Evolutionary conservation across 257 asterid species (phyloP).

Genomic region (Eustoma russellianum): DNA sequence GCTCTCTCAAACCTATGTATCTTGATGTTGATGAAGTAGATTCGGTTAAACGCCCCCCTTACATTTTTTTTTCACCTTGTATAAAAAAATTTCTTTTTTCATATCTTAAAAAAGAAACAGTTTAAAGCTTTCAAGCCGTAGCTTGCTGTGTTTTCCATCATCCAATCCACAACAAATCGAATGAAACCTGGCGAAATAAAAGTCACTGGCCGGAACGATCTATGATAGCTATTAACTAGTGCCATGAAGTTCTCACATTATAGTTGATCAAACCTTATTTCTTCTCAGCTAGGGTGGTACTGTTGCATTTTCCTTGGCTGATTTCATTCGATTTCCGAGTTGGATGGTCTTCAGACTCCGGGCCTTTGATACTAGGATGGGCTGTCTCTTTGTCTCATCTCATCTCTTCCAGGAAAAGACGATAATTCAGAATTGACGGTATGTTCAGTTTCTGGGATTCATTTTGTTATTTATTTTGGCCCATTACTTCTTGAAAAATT

Average conservation of each 20-base stretch:
- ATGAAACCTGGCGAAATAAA: too few species aligned
- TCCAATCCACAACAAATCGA: too few species aligned
- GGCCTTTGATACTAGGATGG: conserved; percentile 91
- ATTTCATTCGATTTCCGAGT: conserved; percentile 51
- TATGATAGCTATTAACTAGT: too few species aligned
- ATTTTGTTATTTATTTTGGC: conserved; percentile 6
- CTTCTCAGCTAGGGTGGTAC: conserved; percentile 72
- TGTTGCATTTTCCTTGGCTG: conserved; percentile 58
- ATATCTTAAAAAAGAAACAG: too few species aligned
- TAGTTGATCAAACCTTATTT: not conserved
- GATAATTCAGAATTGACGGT: conserved; percentile 54
- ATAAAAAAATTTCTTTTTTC: too few species aligned
- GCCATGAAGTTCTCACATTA: not conserved
- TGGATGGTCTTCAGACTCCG: conserved; percentile 56
- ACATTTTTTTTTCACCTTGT: too few species aligned
- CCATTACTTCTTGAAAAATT: not conserved
- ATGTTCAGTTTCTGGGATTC: conserved; percentile 18
- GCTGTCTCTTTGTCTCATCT: conserved; percentile 81
- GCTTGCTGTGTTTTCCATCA: too few species aligned
- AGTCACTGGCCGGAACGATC: too few species aligned
- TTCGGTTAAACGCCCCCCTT: too few species aligned
- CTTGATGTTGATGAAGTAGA: too few species aligned
- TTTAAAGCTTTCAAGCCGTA: too few species aligned
- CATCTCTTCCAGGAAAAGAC: conserved; percentile 77
- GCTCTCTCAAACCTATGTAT: too few species aligned